A percentile compares a stretch with the other conserved stretches of the same genome.
phyloP scores from a whole-genome alignment of 179 eudicot species.

The Silene vulgaris region DNA sequence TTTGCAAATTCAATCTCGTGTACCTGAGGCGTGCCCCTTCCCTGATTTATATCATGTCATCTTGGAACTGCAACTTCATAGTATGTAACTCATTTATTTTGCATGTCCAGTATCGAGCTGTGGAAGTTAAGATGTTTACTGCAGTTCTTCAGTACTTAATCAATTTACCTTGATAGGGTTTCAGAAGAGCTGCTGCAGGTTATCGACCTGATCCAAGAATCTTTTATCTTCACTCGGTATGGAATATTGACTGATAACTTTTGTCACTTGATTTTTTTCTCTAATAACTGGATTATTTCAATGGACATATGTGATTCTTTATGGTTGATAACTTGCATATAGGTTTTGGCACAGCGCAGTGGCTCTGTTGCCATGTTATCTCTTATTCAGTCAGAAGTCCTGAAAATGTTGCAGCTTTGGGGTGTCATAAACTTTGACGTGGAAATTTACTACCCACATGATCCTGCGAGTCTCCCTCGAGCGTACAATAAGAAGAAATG shows the following conservation, averaged over 20 bases:
- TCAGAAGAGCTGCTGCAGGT: slow-evolving; percentile 50
- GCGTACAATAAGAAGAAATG: slow-evolving; percentile 71
- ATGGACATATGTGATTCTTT: not conserved
- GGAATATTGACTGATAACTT: slow-evolving; percentile 28
- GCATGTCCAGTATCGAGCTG: not conserved
- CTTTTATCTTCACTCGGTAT: slow-evolving; percentile 87
- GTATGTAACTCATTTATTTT: not conserved
- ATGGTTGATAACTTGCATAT: slow-evolving; percentile 16
- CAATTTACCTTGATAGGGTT: slow-evolving; percentile 48
- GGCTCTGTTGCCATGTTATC: slow-evolving; percentile 73
- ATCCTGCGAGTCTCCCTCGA: slow-evolving; percentile 59
- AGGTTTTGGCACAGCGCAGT: slow-evolving; percentile 81
- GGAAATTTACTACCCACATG: slow-evolving; percentile 69
- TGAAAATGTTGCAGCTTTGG: slow-evolving; percentile 68
- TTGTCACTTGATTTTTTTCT: not conserved
- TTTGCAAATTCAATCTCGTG: too few species aligned
- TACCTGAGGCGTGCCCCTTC: too few species aligned
- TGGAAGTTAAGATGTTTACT: not conserved
- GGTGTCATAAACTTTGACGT: slow-evolving; percentile 73
- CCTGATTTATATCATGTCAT: not conserved
- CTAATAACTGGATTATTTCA: not conserved
- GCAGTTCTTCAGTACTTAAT: slow-evolving; percentile 15
- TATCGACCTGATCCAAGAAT: slow-evolving; percentile 51
- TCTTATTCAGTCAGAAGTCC: slow-evolving; percentile 71
- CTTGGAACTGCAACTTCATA: not conserved